phyloP scores from a whole-genome alignment of 352 stramenopile genomes.

The Hyaloperonospora arabidopsidis region DNA sequence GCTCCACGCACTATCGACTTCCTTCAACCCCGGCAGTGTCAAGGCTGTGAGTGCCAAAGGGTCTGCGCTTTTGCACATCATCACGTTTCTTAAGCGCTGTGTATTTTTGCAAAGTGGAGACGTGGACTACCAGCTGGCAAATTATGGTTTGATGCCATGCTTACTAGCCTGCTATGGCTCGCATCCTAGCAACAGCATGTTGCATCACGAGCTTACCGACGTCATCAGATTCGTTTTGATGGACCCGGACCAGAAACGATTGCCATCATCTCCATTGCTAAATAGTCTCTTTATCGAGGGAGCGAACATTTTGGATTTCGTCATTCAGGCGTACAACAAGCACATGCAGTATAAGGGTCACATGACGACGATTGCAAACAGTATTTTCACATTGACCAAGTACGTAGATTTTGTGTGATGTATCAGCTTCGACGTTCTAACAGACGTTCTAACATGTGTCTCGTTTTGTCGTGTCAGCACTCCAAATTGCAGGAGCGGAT shows the following conservation, averaged over 20 bases:
- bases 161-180: slow-evolving; percentile 71
- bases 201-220: slow-evolving; percentile 82
- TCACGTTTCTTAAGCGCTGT: slow-evolving; percentile 81
- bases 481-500: slow-evolving; percentile 53
- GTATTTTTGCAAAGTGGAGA: slow-evolving; percentile 73
- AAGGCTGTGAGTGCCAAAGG: slow-evolving; percentile 54
- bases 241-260: slow-evolving; percentile 76
- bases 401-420: slow-evolving; percentile 25
- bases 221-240: slow-evolving; percentile 82
- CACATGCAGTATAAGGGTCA: slow-evolving; percentile 83
- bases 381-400: slow-evolving; percentile 83
- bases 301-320: slow-evolving; percentile 74
- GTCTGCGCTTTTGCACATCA: slow-evolving; percentile 61
- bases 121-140: slow-evolving; percentile 59
- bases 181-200: slow-evolving; percentile 72
- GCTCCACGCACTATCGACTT: slow-evolving; percentile 38
- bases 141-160: slow-evolving; percentile 73
- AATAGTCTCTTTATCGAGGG: slow-evolving; percentile 68
- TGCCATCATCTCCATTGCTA: slow-evolving; percentile 65
- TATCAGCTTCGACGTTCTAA: slow-evolving; percentile 12
- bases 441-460: slow-evolving; percentile 12
- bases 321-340: slow-evolving; percentile 67
- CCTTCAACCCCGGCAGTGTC: slow-evolving; percentile 30
- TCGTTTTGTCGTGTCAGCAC: slow-evolving; percentile 31
- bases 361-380: slow-evolving; percentile 86